A percentile compares a stretch with the other conserved stretches of the same genome.
Evolutionary conservation across 2,329 filamentous ascomycete genomes (phyloP).

Genomic region (Aspergillus ibericus): DNA sequence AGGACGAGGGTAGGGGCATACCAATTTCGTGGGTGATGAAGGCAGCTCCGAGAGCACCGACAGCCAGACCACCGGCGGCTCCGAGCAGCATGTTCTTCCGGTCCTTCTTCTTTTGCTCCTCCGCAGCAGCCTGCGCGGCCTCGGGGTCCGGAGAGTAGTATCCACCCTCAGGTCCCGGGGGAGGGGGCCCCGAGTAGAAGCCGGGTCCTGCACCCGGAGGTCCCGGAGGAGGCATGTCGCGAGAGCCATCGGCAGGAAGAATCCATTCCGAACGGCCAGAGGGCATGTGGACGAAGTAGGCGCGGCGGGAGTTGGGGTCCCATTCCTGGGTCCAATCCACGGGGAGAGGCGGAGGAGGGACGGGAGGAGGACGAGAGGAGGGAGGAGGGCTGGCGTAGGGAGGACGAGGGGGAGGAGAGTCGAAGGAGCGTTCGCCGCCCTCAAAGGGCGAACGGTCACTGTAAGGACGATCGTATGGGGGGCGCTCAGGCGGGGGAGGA

Average conservation of each 20-base stretch:
- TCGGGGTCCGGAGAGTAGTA: slow-evolving; percentile 11
- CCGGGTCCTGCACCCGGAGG: slow-evolving; percentile 9
- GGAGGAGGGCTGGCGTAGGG: slow-evolving; percentile 33
- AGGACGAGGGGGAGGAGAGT: slow-evolving; percentile 38
- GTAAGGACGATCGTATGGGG: slow-evolving; percentile 9
- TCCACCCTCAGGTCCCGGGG: slow-evolving; percentile 19
- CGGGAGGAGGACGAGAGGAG: slow-evolving; percentile 32
- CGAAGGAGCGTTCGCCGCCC: slow-evolving; percentile 19
- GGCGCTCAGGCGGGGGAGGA: no score
- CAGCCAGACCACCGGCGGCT: slow-evolving; percentile 59
- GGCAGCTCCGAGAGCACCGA: slow-evolving; percentile 59
- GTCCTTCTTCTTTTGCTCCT: slow-evolving; percentile 37
- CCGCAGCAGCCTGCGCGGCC: slow-evolving; percentile 4
- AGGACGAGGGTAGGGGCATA: slow-evolving; percentile 38
- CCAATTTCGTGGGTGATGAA: slow-evolving; percentile 57
- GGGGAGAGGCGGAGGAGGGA: slow-evolving; percentile 54
- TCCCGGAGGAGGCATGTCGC: slow-evolving; percentile 20
- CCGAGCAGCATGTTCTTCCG: slow-evolving; percentile 56
- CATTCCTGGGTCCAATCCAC: slow-evolving; percentile 64
- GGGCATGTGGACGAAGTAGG: slow-evolving; percentile 64
- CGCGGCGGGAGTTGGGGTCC: slow-evolving; percentile 61
- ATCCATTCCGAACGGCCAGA: slow-evolving; percentile 67
- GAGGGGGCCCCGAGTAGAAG: slow-evolving; percentile 25
- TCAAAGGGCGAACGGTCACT: slow-evolving; percentile 18
- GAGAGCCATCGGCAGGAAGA: slow-evolving; percentile 44